phyloP scores from a whole-genome alignment of 352 stramenopile species.

The Phytophthora podocarpi region DNA sequence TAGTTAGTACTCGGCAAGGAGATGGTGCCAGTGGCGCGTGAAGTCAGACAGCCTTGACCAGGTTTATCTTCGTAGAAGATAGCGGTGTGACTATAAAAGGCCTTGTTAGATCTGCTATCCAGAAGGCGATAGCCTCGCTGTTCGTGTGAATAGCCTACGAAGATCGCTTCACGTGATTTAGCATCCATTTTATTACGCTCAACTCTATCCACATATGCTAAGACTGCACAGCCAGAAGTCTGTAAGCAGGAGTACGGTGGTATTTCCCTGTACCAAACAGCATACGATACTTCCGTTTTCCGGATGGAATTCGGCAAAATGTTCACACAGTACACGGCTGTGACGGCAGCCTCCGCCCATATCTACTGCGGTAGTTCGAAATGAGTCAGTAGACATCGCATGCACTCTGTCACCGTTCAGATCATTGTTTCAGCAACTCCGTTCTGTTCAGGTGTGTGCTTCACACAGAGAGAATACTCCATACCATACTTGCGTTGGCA shows the following conservation, averaged over 20 bases:
- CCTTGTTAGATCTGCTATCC: neutral
- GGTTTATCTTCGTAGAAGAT: neutral
- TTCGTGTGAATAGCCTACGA: slow-evolving; percentile 4
- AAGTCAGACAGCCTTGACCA: too few relatives aligned
- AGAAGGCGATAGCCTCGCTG: neutral
- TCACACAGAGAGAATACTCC: slow-evolving; percentile 18
- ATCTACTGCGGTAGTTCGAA: slow-evolving; percentile 17
- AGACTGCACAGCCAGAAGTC: slow-evolving; percentile 9
- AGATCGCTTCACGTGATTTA: slow-evolving; percentile 1
- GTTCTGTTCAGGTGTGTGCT: slow-evolving; percentile 31
- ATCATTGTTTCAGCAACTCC: slow-evolving; percentile 21
- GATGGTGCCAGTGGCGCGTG: too few relatives aligned
- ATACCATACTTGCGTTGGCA: slow-evolving; percentile 21
- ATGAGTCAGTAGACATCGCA: slow-evolving; percentile 21
- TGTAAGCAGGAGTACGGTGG: neutral
- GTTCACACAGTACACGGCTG: slow-evolving; percentile 19
- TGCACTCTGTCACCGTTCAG: slow-evolving; percentile 19
- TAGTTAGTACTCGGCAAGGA: too few relatives aligned
- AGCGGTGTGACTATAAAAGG: slow-evolving; percentile 2
- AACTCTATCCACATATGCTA: slow-evolving; percentile 14
- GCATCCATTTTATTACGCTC: neutral
- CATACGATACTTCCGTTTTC: slow-evolving; percentile 19
- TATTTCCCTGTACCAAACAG: slow-evolving; percentile 2
- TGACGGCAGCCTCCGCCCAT: slow-evolving; percentile 22
- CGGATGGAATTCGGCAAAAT: slow-evolving; percentile 4